Conservation (phyloP, 108 stramenopile genomes). For the Pseudonitzschia delicatissima region DNA sequence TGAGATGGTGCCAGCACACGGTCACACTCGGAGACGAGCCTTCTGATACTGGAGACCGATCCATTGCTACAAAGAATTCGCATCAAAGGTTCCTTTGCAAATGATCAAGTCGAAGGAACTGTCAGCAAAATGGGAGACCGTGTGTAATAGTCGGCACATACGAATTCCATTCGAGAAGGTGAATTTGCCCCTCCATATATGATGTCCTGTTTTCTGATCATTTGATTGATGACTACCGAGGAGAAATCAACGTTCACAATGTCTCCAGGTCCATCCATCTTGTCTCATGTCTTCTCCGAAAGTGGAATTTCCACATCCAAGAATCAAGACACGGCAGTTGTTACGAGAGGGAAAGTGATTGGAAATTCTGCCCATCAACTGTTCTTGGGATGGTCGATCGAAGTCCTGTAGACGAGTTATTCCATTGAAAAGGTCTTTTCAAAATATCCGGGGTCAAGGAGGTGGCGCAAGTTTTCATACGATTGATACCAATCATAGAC, state of each 20-base stretch:
- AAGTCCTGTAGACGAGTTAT: background rate
- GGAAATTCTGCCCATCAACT: no score
- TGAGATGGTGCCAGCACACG: constrained; percentile 57
- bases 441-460: constrained; percentile 9
- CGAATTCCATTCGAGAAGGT: constrained; percentile 49
- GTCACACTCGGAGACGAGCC: constrained; percentile 52
- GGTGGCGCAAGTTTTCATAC: constrained; percentile 20
- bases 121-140: constrained; percentile 55
- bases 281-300: constrained; percentile 64
- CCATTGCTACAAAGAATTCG: constrained; percentile 60
- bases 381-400: background rate
- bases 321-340: constrained; percentile 45
- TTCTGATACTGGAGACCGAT: constrained; percentile 36
- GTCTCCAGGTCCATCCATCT: constrained; percentile 58
- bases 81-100: constrained; percentile 81
- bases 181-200: constrained; percentile 10
- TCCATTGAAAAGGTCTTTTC: background rate
- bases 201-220: constrained; percentile 44
- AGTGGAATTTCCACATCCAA: constrained; percentile 68
- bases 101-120: constrained; percentile 80
- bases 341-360: constrained; percentile 47
- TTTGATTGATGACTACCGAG: constrained; percentile 63
- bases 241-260: constrained; percentile 78
- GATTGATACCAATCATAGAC: constrained; percentile 35
- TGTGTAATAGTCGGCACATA: constrained; percentile 66